These are phyloP conservation scores for Aspergillus indologenus DNA, from an alignment of 495 filamentous ascomycete species.

Conservation along the genomic window DNA sequence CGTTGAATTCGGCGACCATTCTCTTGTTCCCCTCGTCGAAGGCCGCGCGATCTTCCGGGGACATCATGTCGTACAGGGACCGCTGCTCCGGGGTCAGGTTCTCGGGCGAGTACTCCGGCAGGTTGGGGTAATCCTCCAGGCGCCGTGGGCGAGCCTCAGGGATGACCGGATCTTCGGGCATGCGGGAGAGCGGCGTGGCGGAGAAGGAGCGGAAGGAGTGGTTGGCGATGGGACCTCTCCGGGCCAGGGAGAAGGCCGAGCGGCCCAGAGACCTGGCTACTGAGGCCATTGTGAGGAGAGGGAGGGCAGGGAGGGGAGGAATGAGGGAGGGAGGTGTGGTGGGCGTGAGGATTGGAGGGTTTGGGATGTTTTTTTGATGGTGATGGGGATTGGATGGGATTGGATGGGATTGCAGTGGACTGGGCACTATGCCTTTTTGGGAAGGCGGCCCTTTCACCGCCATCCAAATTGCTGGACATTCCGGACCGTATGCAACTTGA, in stretches of 20 bases:
- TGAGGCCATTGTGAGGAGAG: conserved; percentile 37
- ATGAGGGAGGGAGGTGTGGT: conserved; percentile 12
- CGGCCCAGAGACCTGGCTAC: conserved; percentile 40
- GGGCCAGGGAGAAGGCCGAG: conserved; percentile 31
- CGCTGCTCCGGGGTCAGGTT: conserved; percentile 40
- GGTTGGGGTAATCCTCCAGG: conserved; percentile 31
- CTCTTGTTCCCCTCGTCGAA: conserved; percentile 42
- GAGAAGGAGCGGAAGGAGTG: conserved; percentile 39
- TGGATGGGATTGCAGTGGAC: too few species aligned
- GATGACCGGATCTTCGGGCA: conserved; percentile 37
- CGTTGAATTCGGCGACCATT: conserved; percentile 40
- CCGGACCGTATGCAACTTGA: too few species aligned
- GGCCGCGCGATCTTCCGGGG: conserved; percentile 42
- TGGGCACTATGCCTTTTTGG: conserved; percentile 26
- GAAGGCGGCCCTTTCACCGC: conserved; percentile 6
- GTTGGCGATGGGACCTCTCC: conserved; percentile 27
- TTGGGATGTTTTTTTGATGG: conserved; percentile 22
- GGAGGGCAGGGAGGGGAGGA: too few species aligned
- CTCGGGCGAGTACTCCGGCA: conserved; percentile 41
- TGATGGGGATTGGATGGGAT: too few species aligned
- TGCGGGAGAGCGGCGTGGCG: conserved; percentile 33
- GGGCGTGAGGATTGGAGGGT: conserved; percentile 13
- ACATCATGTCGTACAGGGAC: conserved; percentile 46
- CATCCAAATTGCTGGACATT: background rate
- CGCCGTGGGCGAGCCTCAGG: conserved; percentile 32